phyloP scores from a whole-genome alignment of 2,329 filamentous ascomycete genomes.

The Salinomyces thailandicus region DNA sequence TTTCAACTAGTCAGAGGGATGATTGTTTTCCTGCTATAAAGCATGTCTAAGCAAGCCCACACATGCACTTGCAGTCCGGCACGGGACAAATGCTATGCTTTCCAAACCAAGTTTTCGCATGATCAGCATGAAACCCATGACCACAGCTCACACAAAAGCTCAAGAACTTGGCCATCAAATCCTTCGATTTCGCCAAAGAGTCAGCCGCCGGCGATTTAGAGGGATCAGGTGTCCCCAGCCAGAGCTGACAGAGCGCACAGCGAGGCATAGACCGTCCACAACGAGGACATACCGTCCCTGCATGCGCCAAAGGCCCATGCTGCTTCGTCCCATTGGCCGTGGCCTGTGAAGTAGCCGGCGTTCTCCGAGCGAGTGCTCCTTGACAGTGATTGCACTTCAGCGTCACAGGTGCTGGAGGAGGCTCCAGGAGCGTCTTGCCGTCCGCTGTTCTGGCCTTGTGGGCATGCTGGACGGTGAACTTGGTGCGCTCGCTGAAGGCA shows the following conservation, averaged over 20 bases:
- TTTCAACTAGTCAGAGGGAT: too few species aligned
- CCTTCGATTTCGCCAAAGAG: slow-evolving; percentile 5
- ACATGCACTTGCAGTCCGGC: slow-evolving; percentile 45
- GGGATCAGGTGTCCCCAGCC: slow-evolving; percentile 47
- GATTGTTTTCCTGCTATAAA: too few species aligned
- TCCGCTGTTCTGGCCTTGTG: slow-evolving; percentile 47
- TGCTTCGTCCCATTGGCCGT: slow-evolving; percentile 5
- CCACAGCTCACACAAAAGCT: slow-evolving; percentile 53
- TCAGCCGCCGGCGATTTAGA: not conserved
- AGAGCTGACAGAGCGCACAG: slow-evolving; percentile 52
- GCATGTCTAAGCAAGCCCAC: slow-evolving; percentile 17
- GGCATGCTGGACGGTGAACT: slow-evolving; percentile 71
- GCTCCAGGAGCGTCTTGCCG: slow-evolving; percentile 52
- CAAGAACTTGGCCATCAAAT: slow-evolving; percentile 41
- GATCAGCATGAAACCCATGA: slow-evolving; percentile 54
- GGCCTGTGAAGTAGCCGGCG: slow-evolving; percentile 15
- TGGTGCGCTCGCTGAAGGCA: slow-evolving; percentile 61
- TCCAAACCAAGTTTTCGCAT: slow-evolving; percentile 52
- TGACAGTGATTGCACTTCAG: slow-evolving; percentile 67
- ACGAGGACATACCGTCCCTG: slow-evolving; percentile 47
- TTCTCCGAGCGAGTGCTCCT: not conserved
- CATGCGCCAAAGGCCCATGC: slow-evolving; percentile 19
- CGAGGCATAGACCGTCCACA: slow-evolving; percentile 54
- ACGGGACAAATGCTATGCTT: slow-evolving; percentile 45
- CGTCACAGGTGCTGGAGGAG: slow-evolving; percentile 58